Base-by-base conservation (phyloP, 2,329 filamentous ascomycete genomes). In the Beauveria sp. region DNA sequence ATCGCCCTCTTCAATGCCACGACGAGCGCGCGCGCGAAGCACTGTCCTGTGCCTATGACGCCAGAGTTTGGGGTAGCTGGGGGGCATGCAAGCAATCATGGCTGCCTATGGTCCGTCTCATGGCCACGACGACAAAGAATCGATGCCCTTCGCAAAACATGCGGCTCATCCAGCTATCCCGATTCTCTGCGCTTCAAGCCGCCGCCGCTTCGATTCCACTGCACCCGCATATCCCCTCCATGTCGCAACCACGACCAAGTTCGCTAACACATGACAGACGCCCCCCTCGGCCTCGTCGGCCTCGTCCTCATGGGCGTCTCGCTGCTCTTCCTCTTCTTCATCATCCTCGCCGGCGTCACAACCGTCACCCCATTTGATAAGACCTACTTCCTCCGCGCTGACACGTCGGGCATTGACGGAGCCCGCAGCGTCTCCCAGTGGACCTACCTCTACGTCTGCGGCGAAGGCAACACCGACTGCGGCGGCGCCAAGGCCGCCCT, bases 381-480 rank as follows among this genome's bases (percentile, higher is more conserved):
- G 62, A 91, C 92, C 65, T 97, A 91, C 76, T 96, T 97, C 79
- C 84, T 97, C 37, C 81, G 88, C 70, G 90, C 90, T 68, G 83
- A 89, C 70, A 96, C 92, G 1, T 78, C 77, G 37, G 84, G 80
- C 70, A 92, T 96, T 70, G 78, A 82, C 3, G 86, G 87, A 48
- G 87, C 91, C 14, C 84, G 87, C 57, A 64, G 79, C 55, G 68
- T 82, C 20, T 87, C 91, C 14, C 87, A 93, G 76, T 97, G 93
- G 93, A 96, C 92, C 41, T 96, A 89, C 76, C 94, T 96, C 80
- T 87, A 90, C 73, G 79, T 96, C 64, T 96, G 92, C 76, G 84
- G 86, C 57, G 78, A 78, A 34, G 77, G 76, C 64, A 84, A 86
- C 71, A 79, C 78, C 56, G 76, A 89, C 74, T 97, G 91, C 75